Conservation (phyloP, 768 basidiomycete species). For the Trametes gibbosa region DNA sequence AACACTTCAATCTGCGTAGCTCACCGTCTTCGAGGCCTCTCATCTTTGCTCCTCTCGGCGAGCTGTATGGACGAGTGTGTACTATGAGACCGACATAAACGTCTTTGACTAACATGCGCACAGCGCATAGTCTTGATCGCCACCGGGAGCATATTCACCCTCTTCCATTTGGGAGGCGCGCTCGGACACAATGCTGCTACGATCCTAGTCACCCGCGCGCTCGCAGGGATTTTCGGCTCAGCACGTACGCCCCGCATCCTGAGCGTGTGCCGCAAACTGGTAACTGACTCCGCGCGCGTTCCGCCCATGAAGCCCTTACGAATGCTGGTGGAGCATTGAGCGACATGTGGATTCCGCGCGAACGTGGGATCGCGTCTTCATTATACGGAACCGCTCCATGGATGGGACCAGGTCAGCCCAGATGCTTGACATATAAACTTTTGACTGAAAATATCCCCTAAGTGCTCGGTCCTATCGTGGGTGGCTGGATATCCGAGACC, state of each 20-base stretch:
- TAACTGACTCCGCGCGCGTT: too few species aligned
- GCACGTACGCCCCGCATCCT: conserved; percentile 39
- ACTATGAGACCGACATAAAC: not conserved
- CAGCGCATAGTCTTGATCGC: conserved; percentile 55
- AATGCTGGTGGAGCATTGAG: conserved; percentile 57
- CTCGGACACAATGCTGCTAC: conserved; percentile 47
- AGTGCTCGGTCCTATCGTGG: conserved; percentile 68
- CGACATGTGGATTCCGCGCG: conserved; percentile 57
- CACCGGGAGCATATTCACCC: conserved; percentile 47
- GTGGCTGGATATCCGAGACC: conserved; percentile 55
- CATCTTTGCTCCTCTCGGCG: conserved; percentile 58
- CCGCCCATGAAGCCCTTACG: conserved; percentile 42
- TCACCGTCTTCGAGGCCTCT: conserved; percentile 37
- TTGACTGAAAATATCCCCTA: not conserved
- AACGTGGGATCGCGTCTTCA: conserved; percentile 57
- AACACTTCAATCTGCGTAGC: too few species aligned
- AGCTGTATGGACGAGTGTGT: conserved; percentile 51
- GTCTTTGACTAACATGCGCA: not conserved
- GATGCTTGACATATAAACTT: not conserved
- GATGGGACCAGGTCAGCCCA: conserved; percentile 48
- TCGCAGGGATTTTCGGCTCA: conserved; percentile 58
- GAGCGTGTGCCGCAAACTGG: too few species aligned
- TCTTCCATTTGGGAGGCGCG: conserved; percentile 54
- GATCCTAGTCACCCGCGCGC: conserved; percentile 49
- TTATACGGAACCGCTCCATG: conserved; percentile 59